Evolutionary conservation across 2,329 filamentous ascomycete species (phyloP).

Genomic region (Pyrenophora teres): DNA sequence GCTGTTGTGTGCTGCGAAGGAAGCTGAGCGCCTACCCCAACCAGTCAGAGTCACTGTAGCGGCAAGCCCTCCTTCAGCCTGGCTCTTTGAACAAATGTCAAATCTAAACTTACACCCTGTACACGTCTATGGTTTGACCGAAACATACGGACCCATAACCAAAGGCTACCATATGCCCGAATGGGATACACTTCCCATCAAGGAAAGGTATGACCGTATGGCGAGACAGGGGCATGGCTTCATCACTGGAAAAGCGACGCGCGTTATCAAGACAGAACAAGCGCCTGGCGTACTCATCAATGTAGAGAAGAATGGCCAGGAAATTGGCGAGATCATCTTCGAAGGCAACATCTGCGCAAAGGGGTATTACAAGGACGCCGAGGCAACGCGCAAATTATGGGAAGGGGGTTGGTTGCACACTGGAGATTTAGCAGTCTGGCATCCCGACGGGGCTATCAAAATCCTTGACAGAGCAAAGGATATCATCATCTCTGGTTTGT

Average conservation of each 20-base stretch:
- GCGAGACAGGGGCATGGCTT: constrained; percentile 93
- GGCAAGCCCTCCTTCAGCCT: constrained; percentile 84
- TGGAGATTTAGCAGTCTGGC: constrained; percentile 91
- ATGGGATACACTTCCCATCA: constrained; percentile 75
- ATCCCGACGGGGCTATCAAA: constrained; percentile 86
- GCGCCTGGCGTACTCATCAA: constrained; percentile 69
- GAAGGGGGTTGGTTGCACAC: constrained; percentile 84
- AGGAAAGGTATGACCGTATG: constrained; percentile 87
- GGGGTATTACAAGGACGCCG: constrained; percentile 88
- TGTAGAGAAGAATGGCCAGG: constrained; percentile 70
- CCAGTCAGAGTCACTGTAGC: constrained; percentile 89
- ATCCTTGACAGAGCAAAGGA: constrained; percentile 95
- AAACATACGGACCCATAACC: constrained; percentile 95
- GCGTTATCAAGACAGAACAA: constrained; percentile 80
- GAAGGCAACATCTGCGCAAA: constrained; percentile 88
- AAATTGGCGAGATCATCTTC: constrained; percentile 86
- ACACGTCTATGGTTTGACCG: constrained; percentile 85
- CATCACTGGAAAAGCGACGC: constrained; percentile 77
- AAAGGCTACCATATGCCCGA: constrained; percentile 86
- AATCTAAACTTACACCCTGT: constrained; percentile 84
- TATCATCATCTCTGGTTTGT: constrained; percentile 90
- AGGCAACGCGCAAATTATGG: constrained; percentile 85
- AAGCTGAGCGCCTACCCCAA: constrained; percentile 70
- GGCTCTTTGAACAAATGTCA: constrained; percentile 93
- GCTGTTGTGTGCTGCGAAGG: constrained; percentile 77